These are phyloP conservation scores for Helianthus tuberosus DNA, from an alignment of 129 eudicot genomes.

Conservation along the genomic window DNA sequence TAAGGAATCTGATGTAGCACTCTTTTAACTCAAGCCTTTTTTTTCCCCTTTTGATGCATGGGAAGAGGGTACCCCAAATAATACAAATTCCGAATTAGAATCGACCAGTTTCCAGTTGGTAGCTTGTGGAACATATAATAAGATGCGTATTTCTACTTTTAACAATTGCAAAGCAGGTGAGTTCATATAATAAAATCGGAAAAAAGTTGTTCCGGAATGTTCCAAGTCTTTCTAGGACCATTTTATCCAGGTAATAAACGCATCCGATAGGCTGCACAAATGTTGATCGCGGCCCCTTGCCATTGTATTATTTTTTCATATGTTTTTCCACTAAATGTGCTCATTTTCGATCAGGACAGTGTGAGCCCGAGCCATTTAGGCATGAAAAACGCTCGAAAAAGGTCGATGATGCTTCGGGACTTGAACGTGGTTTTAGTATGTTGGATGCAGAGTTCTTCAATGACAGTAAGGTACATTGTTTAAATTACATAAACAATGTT, in stretches of 20 bases:
- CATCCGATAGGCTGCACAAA: constrained; percentile 1
- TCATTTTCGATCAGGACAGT: constrained; percentile 59
- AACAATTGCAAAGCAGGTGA: constrained; percentile 59
- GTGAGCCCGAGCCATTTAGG: constrained; percentile 34
- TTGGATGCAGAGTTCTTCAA: constrained; percentile 75
- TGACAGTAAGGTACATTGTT: constrained; percentile 50
- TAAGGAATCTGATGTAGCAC: no score
- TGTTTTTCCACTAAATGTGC: constrained; percentile 13
- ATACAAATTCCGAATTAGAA: neutral
- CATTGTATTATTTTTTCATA: neutral
- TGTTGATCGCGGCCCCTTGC: neutral
- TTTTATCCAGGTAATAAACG: constrained; percentile 50
- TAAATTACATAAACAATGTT: neutral
- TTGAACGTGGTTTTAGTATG: constrained; percentile 52
- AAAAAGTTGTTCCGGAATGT: constrained; percentile 44
- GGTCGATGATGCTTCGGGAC: constrained; percentile 24
- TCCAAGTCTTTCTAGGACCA: constrained; percentile 54
- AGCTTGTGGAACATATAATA: constrained; percentile 1
- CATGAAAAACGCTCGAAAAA: constrained; percentile 28
- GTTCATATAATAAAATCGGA: constrained; percentile 46
- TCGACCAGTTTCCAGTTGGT: neutral
- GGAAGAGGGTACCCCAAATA: neutral
- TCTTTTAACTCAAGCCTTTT: no score
- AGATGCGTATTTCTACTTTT: constrained; percentile 4
- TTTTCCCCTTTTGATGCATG: no score